A percentile compares a stretch with the other conserved stretches of the same genome.
These are phyloP conservation scores for Myochromella boudieri DNA, from an alignment of 768 basidiomycete species.

Conservation along the genomic window DNA sequence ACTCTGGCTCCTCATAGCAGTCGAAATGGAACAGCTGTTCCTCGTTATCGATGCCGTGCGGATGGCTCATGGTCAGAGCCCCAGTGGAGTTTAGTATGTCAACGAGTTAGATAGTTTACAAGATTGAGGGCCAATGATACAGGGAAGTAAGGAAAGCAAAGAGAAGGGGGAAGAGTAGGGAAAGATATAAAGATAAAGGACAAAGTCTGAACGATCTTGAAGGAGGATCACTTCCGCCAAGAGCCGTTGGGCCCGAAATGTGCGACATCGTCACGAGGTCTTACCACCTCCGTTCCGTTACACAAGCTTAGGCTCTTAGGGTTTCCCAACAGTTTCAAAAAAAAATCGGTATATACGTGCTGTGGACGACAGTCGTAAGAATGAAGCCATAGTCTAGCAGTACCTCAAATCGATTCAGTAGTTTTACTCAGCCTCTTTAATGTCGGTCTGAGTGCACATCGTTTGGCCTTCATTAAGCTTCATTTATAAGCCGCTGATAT, in stretches of 20 bases:
- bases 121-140: constrained; percentile 11
- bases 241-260: constrained; percentile 20
- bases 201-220: constrained; percentile 28
- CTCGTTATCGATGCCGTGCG: constrained; percentile 54
- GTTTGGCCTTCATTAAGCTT: too few relatives aligned
- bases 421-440: too few relatives aligned
- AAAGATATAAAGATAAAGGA: constrained; percentile 8
- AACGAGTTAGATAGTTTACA: constrained; percentile 1
- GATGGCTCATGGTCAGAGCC: constrained; percentile 29
- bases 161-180: constrained; percentile 3
- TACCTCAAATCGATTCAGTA: too few relatives aligned
- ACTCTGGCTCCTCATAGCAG: constrained; percentile 34
- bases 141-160: constrained; percentile 14
- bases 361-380: too few relatives aligned
- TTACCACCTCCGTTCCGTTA: too few relatives aligned
- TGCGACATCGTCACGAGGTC: constrained; percentile 17
- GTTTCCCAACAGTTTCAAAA: background rate
- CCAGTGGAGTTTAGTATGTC: constrained; percentile 2
- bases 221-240: constrained; percentile 30
- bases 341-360: too few relatives aligned
- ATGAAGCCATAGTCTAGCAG: too few relatives aligned
- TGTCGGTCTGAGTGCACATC: too few relatives aligned
- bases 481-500: too few relatives aligned
- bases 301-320: background rate
- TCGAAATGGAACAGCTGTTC: constrained; percentile 52